These are phyloP conservation scores for Cercospora sesami DNA, from an alignment of 2,329 filamentous ascomycete genomes.

Conservation along the genomic window DNA sequence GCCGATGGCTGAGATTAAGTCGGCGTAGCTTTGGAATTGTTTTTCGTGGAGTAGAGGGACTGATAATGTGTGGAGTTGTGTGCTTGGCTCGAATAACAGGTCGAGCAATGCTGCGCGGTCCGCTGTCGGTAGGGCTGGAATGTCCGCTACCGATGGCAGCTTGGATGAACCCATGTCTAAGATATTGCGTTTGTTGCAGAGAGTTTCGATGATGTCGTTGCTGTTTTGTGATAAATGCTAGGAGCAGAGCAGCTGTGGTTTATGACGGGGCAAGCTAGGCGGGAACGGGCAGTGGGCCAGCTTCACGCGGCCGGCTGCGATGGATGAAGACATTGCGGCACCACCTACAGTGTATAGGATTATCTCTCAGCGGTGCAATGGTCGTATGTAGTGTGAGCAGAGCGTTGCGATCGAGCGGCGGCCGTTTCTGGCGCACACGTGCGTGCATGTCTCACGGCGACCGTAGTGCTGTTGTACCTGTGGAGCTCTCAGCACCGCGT, in stretches of 20 bases:
- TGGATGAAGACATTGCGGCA: neutral
- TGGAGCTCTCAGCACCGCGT: neutral
- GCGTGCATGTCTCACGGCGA: neutral
- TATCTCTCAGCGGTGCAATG: neutral
- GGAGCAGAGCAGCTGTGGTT: neutral
- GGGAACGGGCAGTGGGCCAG: neutral
- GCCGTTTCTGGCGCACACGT: neutral
- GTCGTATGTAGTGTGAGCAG: neutral
- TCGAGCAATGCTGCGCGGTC: conserved; percentile 65
- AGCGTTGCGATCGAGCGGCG: neutral
- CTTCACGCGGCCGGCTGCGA: conserved; percentile 5
- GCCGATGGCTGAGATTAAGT: conserved; percentile 68
- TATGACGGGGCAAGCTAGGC: conserved; percentile 3
- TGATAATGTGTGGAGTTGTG: conserved; percentile 70
- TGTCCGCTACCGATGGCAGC: conserved; percentile 59
- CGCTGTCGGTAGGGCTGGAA: conserved; percentile 58
- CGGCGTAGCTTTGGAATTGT: conserved; percentile 65
- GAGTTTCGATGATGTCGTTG: neutral
- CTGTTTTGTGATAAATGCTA: neutral
- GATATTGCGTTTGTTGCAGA: neutral
- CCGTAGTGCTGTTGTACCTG: neutral
- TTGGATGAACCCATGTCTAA: conserved; percentile 25
- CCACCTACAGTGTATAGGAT: neutral
- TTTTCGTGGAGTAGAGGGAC: conserved; percentile 64
- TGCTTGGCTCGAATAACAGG: conserved; percentile 80